Evolutionary conservation across 495 filamentous ascomycete species (phyloP), one percentile per base, ranked within the genome.

Genomic region (Penicillium pancosmium): DNA sequence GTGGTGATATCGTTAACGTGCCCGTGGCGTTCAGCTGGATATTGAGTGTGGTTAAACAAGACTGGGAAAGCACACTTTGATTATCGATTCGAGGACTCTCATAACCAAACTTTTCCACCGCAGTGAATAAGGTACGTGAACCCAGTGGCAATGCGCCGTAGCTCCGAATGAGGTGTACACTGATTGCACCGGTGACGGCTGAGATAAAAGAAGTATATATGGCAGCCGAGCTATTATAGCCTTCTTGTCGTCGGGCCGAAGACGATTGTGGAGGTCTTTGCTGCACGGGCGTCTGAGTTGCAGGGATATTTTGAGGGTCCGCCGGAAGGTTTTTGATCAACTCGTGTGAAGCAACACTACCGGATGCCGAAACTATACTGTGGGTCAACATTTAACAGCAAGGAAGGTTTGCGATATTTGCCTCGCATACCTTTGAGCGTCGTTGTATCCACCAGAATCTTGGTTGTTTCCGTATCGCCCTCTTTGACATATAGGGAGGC

Each of bases 161-260:
- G 36, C 60, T 66, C 27, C 73, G 74, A 53, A 77, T 67, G 33
- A 79, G 57, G 50, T 78, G 75, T 13, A 80, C 63, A 38, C 74
- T 72, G 11, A 80, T 63, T 54, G 73, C 66, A 9, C 73, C 78
- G 16, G 74, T 73, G 18, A 80, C 64, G 2, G 78, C 75, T 9
- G 76, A 78, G 19, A 80, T 70, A 52, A 80, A 77, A 19, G 76
- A 72, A 4, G 75, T 66, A 61, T 80, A 79, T 16, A 80, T 76
- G n/a, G 73, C 73, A 21, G 68, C 71, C 18, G 68, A 76, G 50
- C 66, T 72, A 33, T 64, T 68, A 47, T 73, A 74, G 13, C 68
- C 68, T 46, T 78, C 75, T 44, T 64, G 55, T 6, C 75, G 68
- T 40, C 74, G 62, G 25, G 71, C 49, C 5, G 67, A 56, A 19